Evolutionary conservation across 306 rosid species (phyloP).

Genomic region (Canavalia ensiformis): DNA sequence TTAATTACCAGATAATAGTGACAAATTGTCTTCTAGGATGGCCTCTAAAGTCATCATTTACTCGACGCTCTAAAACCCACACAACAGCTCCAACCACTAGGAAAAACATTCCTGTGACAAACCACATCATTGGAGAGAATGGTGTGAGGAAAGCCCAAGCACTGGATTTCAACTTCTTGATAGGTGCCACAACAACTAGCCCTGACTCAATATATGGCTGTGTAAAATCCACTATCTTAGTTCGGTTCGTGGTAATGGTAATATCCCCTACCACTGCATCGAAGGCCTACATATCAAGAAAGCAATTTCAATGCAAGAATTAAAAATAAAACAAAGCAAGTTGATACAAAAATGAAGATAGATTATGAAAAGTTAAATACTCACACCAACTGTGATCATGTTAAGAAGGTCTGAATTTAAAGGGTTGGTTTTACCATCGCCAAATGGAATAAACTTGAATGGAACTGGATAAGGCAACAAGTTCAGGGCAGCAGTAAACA

Average conservation of each 20-base stretch:
- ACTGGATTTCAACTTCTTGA: conserved; percentile 60
- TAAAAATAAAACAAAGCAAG: not conserved
- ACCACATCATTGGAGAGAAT: conserved; percentile 76
- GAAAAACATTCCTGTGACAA: conserved; percentile 67
- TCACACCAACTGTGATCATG: conserved; percentile 65
- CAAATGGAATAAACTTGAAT: conserved; percentile 61
- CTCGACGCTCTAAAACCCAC: conserved; percentile 83
- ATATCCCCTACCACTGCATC: conserved; percentile 85
- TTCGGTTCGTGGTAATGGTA: conserved; percentile 73
- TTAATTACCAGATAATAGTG: conserved; percentile 69
- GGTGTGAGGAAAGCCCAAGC: conserved; percentile 91
- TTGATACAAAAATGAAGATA: not conserved
- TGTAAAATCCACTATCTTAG: conserved; percentile 82
- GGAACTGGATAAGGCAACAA: conserved; percentile 76
- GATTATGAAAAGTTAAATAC: conserved; percentile 42
- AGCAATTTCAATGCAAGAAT: conserved; percentile 3
- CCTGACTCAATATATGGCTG: conserved; percentile 86
- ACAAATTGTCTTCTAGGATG: conserved; percentile 71
- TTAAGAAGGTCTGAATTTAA: conserved; percentile 60
- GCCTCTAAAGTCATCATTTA: conserved; percentile 80
- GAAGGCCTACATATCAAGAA: conserved; percentile 53
- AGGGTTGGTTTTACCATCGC: conserved; percentile 74
- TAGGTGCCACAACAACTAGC: conserved; percentile 76
- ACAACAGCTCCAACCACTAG: conserved; percentile 74
- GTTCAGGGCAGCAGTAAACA: conserved; percentile 72